These are phyloP conservation scores for Solanum neorickii DNA, from an alignment of 257 asterid genomes.

Conservation along the genomic window DNA sequence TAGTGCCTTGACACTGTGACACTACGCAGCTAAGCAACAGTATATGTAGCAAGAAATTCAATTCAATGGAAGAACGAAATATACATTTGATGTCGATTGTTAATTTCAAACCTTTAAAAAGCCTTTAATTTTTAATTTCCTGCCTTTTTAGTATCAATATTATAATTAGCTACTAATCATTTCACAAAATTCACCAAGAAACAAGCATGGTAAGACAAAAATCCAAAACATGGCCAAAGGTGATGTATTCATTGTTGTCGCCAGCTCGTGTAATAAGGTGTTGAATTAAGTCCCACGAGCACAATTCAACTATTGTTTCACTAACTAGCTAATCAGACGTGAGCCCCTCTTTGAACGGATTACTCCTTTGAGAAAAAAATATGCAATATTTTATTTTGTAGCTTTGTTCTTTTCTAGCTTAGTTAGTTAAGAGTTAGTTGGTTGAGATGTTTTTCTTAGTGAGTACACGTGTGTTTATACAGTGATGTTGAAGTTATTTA, in stretches of 20 bases:
- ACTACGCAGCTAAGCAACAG: not conserved
- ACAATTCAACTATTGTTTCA: accelerated
- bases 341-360: too few species aligned
- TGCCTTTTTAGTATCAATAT: not conserved
- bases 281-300: too few species aligned
- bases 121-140: not conserved
- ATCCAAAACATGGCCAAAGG: accelerated
- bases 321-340: too few species aligned
- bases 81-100: not conserved
- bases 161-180: not conserved
- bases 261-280: too few species aligned
- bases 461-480: not conserved
- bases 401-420: not conserved
- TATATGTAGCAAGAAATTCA: not conserved
- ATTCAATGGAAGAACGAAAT: not conserved
- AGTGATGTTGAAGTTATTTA: not conserved
- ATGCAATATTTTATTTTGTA: not conserved
- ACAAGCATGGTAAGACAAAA: not conserved
- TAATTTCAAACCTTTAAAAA: not conserved
- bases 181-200: not conserved
- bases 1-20: not conserved
- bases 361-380: not conserved
- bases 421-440: not conserved
- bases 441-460: not conserved
- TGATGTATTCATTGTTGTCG: too few species aligned